Evolutionary conservation across 148 eudicot species (phyloP), one percentile per base, ranked within the genome.

Genomic region (Fallopia convolvulus): DNA sequence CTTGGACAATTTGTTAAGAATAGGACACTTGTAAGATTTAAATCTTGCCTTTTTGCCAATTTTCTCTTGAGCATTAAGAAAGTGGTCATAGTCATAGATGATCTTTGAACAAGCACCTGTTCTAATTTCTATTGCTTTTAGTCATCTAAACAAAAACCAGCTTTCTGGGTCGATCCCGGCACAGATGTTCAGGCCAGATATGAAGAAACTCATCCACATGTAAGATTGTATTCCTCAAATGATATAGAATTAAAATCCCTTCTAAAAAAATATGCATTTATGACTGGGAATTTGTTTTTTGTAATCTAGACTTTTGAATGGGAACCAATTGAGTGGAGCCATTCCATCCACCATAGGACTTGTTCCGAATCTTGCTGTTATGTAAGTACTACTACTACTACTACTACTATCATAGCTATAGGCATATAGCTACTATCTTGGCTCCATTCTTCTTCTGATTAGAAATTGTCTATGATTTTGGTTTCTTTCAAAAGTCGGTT

Each of bases 91-190:
- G 30, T 17, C 58, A 52, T 52, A 52, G 17, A 14, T 52, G 58
- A 52, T n/a, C 18, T 21, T 58, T 21, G 12, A 68, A 68, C 21
- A 36, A 2, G 39, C 39, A 68, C n/a, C 1, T 36, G 44, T 68
- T 68, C 1, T 39, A 17, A 36, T 36, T 68, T 68, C 1, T 39
- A 17, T 68, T 36, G 42, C 15, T 68, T 15, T 74, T 79, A 94
- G 98, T 81, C 96, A 94, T 84, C 88, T 94, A 84, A 89, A 90
- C 79, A 90, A 90, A 61, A 94, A 94, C 84, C 81, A 86, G 84
- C 92, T 94, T 58, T 86, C 98, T 17, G 98, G 97, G 10, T n/a
- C 82, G 60, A 86, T 94, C 78, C 96, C 97, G 2, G 82, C 84
- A 70, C 52, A 82, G 79, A 86, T 94, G 80, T 94, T 94, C 80